Base-by-base conservation (phyloP, 2,329 filamentous ascomycete genomes). In the Aspergillus ustus region DNA sequence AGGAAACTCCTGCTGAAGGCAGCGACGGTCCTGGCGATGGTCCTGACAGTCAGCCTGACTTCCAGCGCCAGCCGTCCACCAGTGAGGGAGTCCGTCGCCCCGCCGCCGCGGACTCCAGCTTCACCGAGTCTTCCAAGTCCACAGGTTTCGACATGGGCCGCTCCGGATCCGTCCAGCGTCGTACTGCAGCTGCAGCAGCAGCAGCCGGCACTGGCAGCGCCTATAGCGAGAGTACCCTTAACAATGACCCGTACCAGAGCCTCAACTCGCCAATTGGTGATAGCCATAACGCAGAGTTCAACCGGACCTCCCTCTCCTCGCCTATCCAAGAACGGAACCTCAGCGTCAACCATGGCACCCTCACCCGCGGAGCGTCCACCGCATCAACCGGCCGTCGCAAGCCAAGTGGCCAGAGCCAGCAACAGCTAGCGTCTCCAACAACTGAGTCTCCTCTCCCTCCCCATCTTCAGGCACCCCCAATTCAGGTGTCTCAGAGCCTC, bases 11-110 rank as follows among this genome's bases (percentile, higher is more conserved):
- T 17, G 54, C 54, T 22, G 54, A 58, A 15, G 50, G 55, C n/a
- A 91, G 61, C 11, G 71, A 68, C 40, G 69, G 69, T 57, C 81
- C 81, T 1, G 80, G 85, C 1, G 89, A 91, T 72, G 88, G 91
- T 63, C 86, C 82, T 4, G 82, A 80, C 57, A 88, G 92, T 13
- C 61, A 65, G 19, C 52, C 50, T 45, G 53, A 57, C 46, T 37
- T 55, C 15, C 58, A 61, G 53, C 40, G 49, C 45, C 57, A 58
- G 55, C 22, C 66, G 60, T 11, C 62, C 63, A 29, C 61, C 56
- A 45, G 63, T 59, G 51, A 59, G 19, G 57, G 51, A 11, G 54
- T 60, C 46, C 63, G 58, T 17, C 66, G 56, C n/a, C 40, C 50
- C 19, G 49, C 34, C 19, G 54, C 28, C 11, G 57, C 61, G 9